phyloP scores from a whole-genome alignment of 108 stramenopile genomes.

The Pseudonitzschia multiseries region DNA sequence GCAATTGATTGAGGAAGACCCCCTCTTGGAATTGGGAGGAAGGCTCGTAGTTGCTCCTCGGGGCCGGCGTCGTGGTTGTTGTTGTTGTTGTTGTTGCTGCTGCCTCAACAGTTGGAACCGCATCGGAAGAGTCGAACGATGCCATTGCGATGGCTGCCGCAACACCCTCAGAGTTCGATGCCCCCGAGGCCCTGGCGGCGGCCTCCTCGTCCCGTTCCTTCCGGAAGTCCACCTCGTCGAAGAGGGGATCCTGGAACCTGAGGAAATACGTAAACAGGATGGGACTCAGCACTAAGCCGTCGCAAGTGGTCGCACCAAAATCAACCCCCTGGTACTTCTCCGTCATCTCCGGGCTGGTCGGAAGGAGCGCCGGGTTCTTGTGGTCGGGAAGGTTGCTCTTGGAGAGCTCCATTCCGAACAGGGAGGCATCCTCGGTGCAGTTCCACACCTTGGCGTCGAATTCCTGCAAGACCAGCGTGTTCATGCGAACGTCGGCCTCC shows the following conservation, averaged over 20 bases:
- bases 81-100: too few relatives aligned
- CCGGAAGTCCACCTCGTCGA: constrained; percentile 35
- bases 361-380: constrained; percentile 51
- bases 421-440: constrained; percentile 41
- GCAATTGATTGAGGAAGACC: constrained; percentile 18
- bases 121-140: neutral
- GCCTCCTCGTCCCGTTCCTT: constrained; percentile 17
- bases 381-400: constrained; percentile 25
- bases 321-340: constrained; percentile 65
- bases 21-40: neutral
- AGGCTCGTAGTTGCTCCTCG: neutral
- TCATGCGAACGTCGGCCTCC: constrained; percentile 57
- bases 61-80: too few relatives aligned
- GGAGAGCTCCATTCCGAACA: constrained; percentile 2
- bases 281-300: constrained; percentile 68
- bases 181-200: neutral
- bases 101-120: neutral
- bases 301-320: constrained; percentile 51
- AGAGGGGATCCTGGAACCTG: constrained; percentile 71
- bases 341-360: constrained; percentile 56
- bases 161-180: too few relatives aligned
- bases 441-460: constrained; percentile 75
- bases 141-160: neutral
- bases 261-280: constrained; percentile 55
- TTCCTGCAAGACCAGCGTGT: constrained; percentile 57